Percentiles rank a stretch among this genome's conserved stretches.
phyloP scores from a whole-genome alignment of 768 basidiomycete genomes.

The Boletellus emodensis region DNA sequence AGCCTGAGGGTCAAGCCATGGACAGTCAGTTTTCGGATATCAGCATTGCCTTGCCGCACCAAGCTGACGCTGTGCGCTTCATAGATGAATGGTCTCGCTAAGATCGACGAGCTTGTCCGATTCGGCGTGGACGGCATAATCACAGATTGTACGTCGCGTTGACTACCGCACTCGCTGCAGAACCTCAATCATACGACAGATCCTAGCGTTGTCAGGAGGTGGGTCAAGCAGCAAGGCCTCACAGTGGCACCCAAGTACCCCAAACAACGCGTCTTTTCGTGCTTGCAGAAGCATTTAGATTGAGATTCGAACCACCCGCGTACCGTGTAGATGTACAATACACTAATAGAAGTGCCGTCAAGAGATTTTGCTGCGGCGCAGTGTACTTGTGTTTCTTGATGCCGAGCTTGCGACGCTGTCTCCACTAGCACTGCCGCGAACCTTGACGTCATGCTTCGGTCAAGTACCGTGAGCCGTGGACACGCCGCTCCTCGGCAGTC shows the following conservation, averaged over 20 bases:
- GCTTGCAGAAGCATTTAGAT: conserved; percentile 47
- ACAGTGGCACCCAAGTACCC: conserved; percentile 55
- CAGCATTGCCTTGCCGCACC: neutral
- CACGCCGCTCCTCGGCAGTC: neutral
- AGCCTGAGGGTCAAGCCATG: conserved; percentile 67
- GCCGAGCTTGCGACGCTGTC: too few relatives aligned
- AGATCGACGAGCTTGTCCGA: conserved; percentile 55
- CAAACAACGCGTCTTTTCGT: conserved; percentile 56
- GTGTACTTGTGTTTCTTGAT: neutral
- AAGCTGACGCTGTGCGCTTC: neutral
- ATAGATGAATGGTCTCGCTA: conserved; percentile 59
- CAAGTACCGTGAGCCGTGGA: neutral
- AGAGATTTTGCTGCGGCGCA: neutral
- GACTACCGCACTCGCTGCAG: neutral
- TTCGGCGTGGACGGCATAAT: conserved; percentile 75
- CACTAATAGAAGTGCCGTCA: neutral
- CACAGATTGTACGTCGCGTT: conserved; percentile 51
- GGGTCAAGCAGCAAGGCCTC: conserved; percentile 50
- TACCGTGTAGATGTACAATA: neutral
- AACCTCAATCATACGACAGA: conserved; percentile 28
- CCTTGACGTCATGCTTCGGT: too few relatives aligned
- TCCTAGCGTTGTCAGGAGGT: conserved; percentile 54
- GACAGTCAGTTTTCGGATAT: conserved; percentile 48
- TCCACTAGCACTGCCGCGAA: too few relatives aligned
- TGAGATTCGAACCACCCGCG: neutral